Evolutionary conservation across 2,329 filamentous ascomycete species (phyloP), one percentile per base, ranked within the genome.

Genomic region (Neonectria faginata): DNA sequence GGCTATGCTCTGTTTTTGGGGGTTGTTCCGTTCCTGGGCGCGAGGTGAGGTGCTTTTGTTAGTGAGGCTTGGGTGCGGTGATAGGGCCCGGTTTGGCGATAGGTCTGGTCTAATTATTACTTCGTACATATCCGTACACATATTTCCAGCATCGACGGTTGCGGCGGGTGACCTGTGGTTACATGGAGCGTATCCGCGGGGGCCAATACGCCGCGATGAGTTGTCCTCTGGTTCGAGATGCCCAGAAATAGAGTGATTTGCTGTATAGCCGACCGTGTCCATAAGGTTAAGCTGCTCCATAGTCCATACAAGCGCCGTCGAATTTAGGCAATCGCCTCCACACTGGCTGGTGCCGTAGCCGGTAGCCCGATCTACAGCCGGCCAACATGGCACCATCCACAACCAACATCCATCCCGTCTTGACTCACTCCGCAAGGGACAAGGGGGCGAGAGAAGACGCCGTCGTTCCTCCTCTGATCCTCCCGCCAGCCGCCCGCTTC

Each of bases 271-370:
- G 29, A 31, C 27, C 3, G 25, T 10, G 5, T 25, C 25, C 25
- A 6, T 25, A 25, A 25, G 25, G 25, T 25, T 25, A 25, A 25
- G 22, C 22, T 22, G 22, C 22, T 22, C 22, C 22, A 22, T 22
- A 22, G 25, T 25, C 25, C 36, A 16, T 14, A 29, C 50, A 58
- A 55, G 60, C 48, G 25, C 29, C 50, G 39, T 47, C n/a, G 12
- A 54, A 60, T 72, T 64, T 73, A 72, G 70, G 70, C 70, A 72
- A 66, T 68, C 60, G 65, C 70, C 56, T 72, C 70, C 70, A 71
- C 70, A 57, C 52, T 60, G 51, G 25, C 25, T 25, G 25, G 20
- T 51, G 27, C 67, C 67, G 59, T 31, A 45, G 42, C 58, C 62
- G 55, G 64, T 44, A 67, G 47, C 41, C 29, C 36, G 39, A 64